phyloP scores from a whole-genome alignment of 331 rosid species.

The Arachis monticola region DNA sequence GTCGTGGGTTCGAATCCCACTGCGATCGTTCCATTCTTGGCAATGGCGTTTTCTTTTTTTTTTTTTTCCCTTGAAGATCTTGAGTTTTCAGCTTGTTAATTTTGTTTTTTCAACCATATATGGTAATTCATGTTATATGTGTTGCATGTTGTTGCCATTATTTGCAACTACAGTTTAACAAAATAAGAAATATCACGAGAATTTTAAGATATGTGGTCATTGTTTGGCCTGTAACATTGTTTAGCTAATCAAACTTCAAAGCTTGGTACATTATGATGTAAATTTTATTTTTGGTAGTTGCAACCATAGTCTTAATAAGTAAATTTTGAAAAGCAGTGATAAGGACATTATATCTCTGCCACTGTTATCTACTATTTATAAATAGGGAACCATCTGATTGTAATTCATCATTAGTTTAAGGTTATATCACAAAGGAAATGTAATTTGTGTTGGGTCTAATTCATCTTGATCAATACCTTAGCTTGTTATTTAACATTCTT shows the following conservation, averaged over 20 bases:
- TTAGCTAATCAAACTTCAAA: neutral
- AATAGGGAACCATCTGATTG: too few species aligned
- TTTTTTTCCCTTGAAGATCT: too few species aligned
- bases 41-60: neutral
- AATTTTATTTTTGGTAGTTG: neutral
- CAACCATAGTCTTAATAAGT: neutral
- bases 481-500: neutral
- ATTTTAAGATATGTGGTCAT: neutral
- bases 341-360: neutral
- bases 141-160: neutral
- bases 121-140: neutral
- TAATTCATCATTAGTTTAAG: too few species aligned
- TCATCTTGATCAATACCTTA: neutral
- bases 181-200: too few species aligned
- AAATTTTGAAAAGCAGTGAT: neutral
- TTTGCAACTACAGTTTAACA: too few species aligned
- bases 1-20: constrained; percentile 99
- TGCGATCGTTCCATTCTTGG: constrained; percentile 57
- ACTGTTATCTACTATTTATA: too few species aligned
- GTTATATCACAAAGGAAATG: too few species aligned
- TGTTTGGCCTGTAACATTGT: neutral
- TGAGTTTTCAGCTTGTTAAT: neutral
- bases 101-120: neutral
- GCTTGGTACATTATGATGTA: neutral
- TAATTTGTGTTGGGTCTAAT: too few species aligned